Evolutionary conservation across 306 rosid genomes (phyloP).

Genomic region (Boehmeria nivea): DNA sequence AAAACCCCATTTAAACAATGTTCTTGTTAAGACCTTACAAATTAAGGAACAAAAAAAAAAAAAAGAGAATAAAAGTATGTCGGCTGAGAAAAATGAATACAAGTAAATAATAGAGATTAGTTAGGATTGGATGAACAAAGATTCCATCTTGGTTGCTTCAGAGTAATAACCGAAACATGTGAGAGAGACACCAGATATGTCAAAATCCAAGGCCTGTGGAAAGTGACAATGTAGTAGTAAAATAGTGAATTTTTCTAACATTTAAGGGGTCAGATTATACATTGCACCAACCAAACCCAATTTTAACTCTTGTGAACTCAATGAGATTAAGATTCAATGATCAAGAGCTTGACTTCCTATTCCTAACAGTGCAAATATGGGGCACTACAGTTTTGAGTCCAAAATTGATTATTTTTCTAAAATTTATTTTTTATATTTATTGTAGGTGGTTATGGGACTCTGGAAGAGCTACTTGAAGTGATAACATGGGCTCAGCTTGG

Average conservation of each 20-base stretch:
- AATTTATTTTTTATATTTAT: slow-evolving; percentile 13
- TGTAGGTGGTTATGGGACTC: slow-evolving; percentile 95
- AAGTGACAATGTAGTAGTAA: not conserved
- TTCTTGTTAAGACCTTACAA: not conserved
- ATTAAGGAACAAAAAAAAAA: too few species aligned
- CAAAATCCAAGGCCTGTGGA: not conserved
- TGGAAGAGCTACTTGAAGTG: slow-evolving; percentile 95
- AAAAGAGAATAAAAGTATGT: not conserved
- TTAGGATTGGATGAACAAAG: slow-evolving; percentile 2
- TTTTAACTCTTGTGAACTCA: not conserved
- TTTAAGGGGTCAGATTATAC: not conserved
- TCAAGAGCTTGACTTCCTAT: slow-evolving; percentile 5
- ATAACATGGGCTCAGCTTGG: slow-evolving; percentile 99
- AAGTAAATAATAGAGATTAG: not conserved
- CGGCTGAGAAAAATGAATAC: not conserved
- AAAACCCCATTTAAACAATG: not conserved
- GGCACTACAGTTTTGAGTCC: too few species aligned
- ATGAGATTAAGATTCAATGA: too few species aligned
- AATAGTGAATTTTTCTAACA: not conserved
- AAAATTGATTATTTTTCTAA: not conserved
- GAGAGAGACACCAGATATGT: not conserved
- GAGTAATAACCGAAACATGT: not conserved
- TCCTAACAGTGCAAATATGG: too few species aligned
- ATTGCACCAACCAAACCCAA: not conserved
- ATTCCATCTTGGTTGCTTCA: not conserved